These are phyloP conservation scores for Mallotus repandus DNA, from an alignment of 441 rosid species.

Conservation along the genomic window DNA sequence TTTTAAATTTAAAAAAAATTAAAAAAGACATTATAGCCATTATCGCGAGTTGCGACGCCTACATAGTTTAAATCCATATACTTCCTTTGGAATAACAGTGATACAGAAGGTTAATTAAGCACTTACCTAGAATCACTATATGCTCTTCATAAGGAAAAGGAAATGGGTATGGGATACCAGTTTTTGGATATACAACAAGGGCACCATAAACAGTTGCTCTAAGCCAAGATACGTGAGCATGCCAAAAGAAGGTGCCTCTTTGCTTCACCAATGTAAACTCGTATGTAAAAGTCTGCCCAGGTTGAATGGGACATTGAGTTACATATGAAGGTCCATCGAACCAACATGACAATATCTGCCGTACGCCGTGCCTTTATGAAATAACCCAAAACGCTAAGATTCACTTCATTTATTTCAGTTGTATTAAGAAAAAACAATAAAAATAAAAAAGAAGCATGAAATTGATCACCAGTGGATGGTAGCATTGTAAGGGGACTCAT, in stretches of 20 bases:
- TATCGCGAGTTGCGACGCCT: no score
- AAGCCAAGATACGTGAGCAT: slow-evolving; percentile 92
- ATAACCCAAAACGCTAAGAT: background rate
- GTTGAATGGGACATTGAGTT: slow-evolving; percentile 80
- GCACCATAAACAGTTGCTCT: slow-evolving; percentile 77
- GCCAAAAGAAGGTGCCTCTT: slow-evolving; percentile 82
- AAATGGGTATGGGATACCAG: slow-evolving; percentile 71
- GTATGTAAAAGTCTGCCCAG: slow-evolving; percentile 70
- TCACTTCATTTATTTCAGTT: no score
- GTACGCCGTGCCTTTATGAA: slow-evolving; percentile 68
- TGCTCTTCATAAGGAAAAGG: slow-evolving; percentile 64
- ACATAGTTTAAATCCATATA: no score
- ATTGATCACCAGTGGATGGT: slow-evolving; percentile 70
- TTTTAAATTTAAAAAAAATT: no score
- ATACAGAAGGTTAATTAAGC: no score
- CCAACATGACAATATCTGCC: slow-evolving; percentile 84
- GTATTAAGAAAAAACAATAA: no score
- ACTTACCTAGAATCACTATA: slow-evolving; percentile 56
- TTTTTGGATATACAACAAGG: slow-evolving; percentile 63
- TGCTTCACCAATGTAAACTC: slow-evolving; percentile 68
- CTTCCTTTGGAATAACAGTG: no score
- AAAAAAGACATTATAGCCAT: no score
- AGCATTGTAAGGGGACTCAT: slow-evolving; percentile 66
- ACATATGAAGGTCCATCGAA: slow-evolving; percentile 84
- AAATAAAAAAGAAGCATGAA: no score